Base-by-base conservation (phyloP, 805 yeast genomes). In the Nakazawaea pomicola region DNA sequence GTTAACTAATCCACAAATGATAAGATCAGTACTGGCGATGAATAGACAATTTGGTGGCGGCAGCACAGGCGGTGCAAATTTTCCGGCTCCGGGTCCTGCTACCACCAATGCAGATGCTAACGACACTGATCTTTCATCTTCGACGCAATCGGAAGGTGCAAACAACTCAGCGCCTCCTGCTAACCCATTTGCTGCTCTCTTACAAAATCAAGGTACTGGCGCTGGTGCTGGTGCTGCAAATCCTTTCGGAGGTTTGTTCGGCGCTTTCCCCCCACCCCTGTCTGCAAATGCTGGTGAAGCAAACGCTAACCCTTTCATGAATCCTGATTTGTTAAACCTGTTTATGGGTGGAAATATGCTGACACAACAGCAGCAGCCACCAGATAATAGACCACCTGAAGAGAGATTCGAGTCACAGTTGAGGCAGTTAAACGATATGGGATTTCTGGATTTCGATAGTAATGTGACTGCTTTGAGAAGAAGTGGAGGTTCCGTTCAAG, bases 401-500 rank as follows among this genome's bases (percentile, higher is more conserved):
- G 91, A 81, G 57, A 70, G 85, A 37, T 84, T 76, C 56, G 90
- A 80, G 56, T 49, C 70, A 3, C 93, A 82, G 57, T 63, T 82
- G 48, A 76, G 85, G 52, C 91, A 83, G 56, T 66, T 82, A 53
- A 85, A 83, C 56, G 91, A 84, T 54, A 81, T 84, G 74, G 93
- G 93, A 6, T 91, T 91, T 66, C 78, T 76, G 50, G 97, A 91
- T 51, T 91, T 91, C 57, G 98, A 91, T 51, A 74, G 86, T 51
- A 93, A 93, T 56, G 89, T 93, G 18, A 80, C 79, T 21, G 98
- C 98, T 1, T 72, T 93, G 53, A 79, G 97, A 67, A 79, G 98
- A 64, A 79, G 91, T 41, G 99, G 99, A 25, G 99, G 99, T 7
- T 86, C 90, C 48, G 97, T 91, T 19, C 96, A 91, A 65, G 97